A percentile compares a stretch with the other conserved stretches of the same genome.
These are phyloP conservation scores for Laguncularia racemosa DNA, from an alignment of 345 rosid genomes.

Conservation along the genomic window DNA sequence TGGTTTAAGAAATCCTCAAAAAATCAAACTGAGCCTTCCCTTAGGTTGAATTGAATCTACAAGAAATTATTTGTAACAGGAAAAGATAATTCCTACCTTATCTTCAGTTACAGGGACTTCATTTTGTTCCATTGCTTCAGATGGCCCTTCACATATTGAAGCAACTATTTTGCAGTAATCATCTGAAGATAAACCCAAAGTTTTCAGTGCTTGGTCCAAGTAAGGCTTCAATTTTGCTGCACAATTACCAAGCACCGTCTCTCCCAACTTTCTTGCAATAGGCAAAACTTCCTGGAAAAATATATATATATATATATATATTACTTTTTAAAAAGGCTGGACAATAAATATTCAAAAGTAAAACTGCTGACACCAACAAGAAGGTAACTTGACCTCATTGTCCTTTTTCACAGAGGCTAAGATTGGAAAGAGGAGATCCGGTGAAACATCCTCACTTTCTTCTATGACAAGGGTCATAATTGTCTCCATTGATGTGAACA, in stretches of 20 bases:
- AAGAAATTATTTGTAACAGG: no score
- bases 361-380: not conserved
- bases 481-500: constrained; percentile 76
- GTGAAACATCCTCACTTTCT: constrained; percentile 87
- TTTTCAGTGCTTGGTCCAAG: constrained; percentile 50
- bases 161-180: constrained; percentile 57
- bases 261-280: constrained; percentile 59
- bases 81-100: constrained; percentile 25
- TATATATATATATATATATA: not conserved
- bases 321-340: not conserved
- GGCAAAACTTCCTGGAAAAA: constrained; percentile 51
- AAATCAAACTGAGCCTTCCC: no score
- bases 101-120: constrained; percentile 30
- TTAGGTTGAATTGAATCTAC: no score
- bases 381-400: constrained; percentile 44
- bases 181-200: constrained; percentile 38
- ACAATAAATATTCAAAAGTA: not conserved
- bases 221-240: constrained; percentile 62
- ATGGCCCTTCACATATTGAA: constrained; percentile 52
- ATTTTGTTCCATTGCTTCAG: constrained; percentile 26
- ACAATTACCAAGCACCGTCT: constrained; percentile 62
- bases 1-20: no score
- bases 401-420: constrained; percentile 51
- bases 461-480: constrained; percentile 84
- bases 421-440: constrained; percentile 63